These are phyloP conservation scores for Teratosphaeriaceae sp. DNA, from an alignment of 2,329 filamentous ascomycete genomes.

Conservation along the genomic window DNA sequence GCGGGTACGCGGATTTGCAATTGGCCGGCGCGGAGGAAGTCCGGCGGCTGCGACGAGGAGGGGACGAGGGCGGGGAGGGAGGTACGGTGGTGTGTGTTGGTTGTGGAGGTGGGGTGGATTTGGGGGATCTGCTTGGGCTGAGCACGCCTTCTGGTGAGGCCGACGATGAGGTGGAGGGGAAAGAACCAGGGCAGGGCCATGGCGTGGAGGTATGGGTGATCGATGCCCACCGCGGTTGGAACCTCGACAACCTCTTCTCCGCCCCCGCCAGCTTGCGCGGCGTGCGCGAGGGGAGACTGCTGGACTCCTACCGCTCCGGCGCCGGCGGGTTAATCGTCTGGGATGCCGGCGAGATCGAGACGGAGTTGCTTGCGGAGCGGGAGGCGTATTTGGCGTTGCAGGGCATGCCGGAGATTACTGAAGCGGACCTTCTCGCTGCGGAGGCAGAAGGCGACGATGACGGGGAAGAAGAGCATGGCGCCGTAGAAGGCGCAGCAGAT, in stretches of 20 bases:
- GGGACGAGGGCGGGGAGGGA: slow-evolving; percentile 55
- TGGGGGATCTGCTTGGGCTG: slow-evolving; percentile 72
- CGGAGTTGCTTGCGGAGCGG: slow-evolving; percentile 65
- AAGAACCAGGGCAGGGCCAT: slow-evolving; percentile 47
- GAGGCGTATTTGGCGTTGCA: slow-evolving; percentile 79
- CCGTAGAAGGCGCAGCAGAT: slow-evolving; percentile 50
- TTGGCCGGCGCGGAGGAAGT: slow-evolving; percentile 73
- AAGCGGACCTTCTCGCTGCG: slow-evolving; percentile 59
- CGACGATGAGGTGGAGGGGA: slow-evolving; percentile 46
- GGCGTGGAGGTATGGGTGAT: slow-evolving; percentile 95
- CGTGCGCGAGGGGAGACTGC: slow-evolving; percentile 66
- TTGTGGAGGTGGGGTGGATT: slow-evolving; percentile 83
- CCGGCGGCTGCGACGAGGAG: slow-evolving; percentile 74
- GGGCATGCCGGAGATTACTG: slow-evolving; percentile 85
- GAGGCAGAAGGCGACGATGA: slow-evolving; percentile 53
- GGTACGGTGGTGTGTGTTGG: slow-evolving; percentile 89
- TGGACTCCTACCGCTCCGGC: slow-evolving; percentile 62
- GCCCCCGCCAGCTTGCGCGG: slow-evolving; percentile 45
- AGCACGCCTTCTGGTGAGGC: too few relatives aligned
- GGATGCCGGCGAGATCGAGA: slow-evolving; percentile 91
- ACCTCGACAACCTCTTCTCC: slow-evolving; percentile 84
- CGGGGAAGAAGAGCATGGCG: slow-evolving; percentile 48
- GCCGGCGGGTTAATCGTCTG: slow-evolving; percentile 85
- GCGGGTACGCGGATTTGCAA: slow-evolving; percentile 84
- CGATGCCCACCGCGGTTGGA: slow-evolving; percentile 89